Base-by-base conservation (phyloP, 2,329 filamentous ascomycete species). In the Aureobasidium sp. region DNA sequence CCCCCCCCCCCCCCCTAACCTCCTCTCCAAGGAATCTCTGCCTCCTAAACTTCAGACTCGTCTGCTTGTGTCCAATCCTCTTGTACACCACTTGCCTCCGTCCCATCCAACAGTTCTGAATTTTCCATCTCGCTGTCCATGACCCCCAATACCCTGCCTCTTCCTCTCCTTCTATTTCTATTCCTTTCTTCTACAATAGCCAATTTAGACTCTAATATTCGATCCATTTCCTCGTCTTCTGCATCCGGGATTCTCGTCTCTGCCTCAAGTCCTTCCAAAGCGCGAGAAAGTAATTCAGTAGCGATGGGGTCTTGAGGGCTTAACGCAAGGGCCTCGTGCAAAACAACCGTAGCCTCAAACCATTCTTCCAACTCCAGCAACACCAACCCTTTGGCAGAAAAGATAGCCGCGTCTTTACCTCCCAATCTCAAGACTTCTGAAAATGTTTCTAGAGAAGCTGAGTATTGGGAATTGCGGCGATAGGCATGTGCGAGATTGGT, bases 401-500 rank as follows among this genome's bases (percentile, higher is more conserved):
- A 94, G 2, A 94, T 83, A 33, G 85, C 82, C 0, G 89, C 82
- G 65, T 94, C 89, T 66, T 92, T 91, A 29, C 79, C 75, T 8
- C 91, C 90, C 50, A 90, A 84, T 14, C 93, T 82, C 33, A 97
- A 81, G 33, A 96, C 94, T 69, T 92, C 87, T 66, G 97, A 89
- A 68, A 97, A 97, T 70, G 93, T 84, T 1, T 79, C 81, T 12
- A 97, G 80, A 9, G 31, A 33, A 0, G 93, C 88, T 59, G 89
- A 81, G 66, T 87, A 85, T 62, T 84, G 80, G 1, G 86, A 82
- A 61, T 88, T 76, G 19, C 91, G 86, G 59, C 94, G 85, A 65
- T 91, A 87, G 0, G 93, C 89, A 71, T 99, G 94, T 0, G 87
- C 95, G 17, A 99, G 81, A 69, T 99, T 99, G 4, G 90, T 90